A percentile compares a stretch with the other conserved stretches of the same genome.
Evolutionary conservation across 2,329 filamentous ascomycete species (phyloP).

Genomic region (Thelonectria blattea): DNA sequence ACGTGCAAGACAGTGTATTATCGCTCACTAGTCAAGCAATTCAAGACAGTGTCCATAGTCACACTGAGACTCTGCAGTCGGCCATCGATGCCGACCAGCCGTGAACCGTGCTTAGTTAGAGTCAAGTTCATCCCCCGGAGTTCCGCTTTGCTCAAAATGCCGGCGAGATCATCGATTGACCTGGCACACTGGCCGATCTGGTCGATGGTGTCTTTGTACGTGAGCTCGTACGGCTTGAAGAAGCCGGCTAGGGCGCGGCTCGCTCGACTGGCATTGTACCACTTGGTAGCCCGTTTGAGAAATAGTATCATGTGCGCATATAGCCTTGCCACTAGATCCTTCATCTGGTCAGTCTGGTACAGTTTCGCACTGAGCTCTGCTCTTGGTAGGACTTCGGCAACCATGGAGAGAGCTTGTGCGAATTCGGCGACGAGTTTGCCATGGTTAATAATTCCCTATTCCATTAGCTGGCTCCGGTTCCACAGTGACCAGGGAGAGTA

Average conservation of each 20-base stretch:
- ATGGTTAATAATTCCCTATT: conserved; percentile 13
- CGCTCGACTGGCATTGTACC: background rate
- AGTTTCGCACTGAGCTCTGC: conserved; percentile 3
- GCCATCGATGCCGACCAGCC: too few relatives aligned
- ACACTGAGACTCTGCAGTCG: too few relatives aligned
- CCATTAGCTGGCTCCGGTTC: background rate
- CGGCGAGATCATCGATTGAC: background rate
- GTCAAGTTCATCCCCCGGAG: background rate
- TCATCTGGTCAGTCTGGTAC: conserved; percentile 9
- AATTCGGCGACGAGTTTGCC: conserved; percentile 3
- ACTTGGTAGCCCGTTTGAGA: conserved; percentile 6
- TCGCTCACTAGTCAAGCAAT: too few relatives aligned
- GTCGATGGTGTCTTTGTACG: background rate
- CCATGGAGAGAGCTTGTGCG: background rate
- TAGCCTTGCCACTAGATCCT: background rate
- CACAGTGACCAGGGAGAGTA: background rate
- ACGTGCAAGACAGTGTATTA: too few relatives aligned
- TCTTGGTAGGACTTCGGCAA: conserved; percentile 4
- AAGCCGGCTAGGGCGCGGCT: background rate
- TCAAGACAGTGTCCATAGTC: too few relatives aligned
- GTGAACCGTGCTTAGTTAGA: too few relatives aligned
- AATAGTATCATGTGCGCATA: conserved; percentile 12
- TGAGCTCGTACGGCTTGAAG: conserved; percentile 11
- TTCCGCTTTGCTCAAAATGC: background rate
- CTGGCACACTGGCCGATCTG: background rate